Evolutionary conservation across 352 stramenopile species (phyloP).

Genomic region (Globisporangium barbulae): DNA sequence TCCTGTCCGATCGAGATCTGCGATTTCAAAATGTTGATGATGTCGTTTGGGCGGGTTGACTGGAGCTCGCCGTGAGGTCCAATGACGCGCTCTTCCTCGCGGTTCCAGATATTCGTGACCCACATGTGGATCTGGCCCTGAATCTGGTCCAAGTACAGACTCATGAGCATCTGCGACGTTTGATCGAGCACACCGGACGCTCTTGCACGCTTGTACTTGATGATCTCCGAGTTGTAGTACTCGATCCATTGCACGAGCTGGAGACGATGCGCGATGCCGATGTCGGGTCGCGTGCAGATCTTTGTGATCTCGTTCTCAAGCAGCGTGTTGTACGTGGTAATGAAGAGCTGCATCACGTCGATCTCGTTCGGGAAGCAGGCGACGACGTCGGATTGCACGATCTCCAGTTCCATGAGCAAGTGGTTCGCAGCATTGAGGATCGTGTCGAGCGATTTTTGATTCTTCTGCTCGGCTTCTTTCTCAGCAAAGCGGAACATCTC

Average conservation of each 20-base stretch:
- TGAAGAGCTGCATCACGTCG: slow-evolving; percentile 79
- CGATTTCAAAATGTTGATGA: slow-evolving; percentile 85
- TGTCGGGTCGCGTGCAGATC: slow-evolving; percentile 52
- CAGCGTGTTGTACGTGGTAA: slow-evolving; percentile 69
- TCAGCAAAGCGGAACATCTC: slow-evolving; percentile 65
- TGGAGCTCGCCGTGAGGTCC: slow-evolving; percentile 61
- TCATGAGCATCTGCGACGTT: slow-evolving; percentile 73
- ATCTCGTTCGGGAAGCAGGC: slow-evolving; percentile 70
- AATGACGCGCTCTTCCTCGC: slow-evolving; percentile 65
- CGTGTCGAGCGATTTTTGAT: slow-evolving; percentile 55
- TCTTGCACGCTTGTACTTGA: slow-evolving; percentile 76
- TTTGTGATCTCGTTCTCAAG: slow-evolving; percentile 66
- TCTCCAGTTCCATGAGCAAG: slow-evolving; percentile 75
- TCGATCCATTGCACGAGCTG: slow-evolving; percentile 88
- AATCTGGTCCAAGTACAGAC: slow-evolving; percentile 71
- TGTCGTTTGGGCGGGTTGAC: slow-evolving; percentile 80
- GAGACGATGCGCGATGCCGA: slow-evolving; percentile 69
- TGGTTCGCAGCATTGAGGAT: slow-evolving; percentile 68
- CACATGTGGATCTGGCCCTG: slow-evolving; percentile 76
- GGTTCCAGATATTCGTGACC: slow-evolving; percentile 85
- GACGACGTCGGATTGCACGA: slow-evolving; percentile 70
- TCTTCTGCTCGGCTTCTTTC: slow-evolving; percentile 39
- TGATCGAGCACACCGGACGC: slow-evolving; percentile 65
- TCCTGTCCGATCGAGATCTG: slow-evolving; percentile 85
- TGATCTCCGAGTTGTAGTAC: slow-evolving; percentile 85